Percentiles rank a stretch among this genome's conserved stretches.
Evolutionary conservation across 73 alveolate species (phyloP).

Genomic region (Paramecium sonneborni): DNA sequence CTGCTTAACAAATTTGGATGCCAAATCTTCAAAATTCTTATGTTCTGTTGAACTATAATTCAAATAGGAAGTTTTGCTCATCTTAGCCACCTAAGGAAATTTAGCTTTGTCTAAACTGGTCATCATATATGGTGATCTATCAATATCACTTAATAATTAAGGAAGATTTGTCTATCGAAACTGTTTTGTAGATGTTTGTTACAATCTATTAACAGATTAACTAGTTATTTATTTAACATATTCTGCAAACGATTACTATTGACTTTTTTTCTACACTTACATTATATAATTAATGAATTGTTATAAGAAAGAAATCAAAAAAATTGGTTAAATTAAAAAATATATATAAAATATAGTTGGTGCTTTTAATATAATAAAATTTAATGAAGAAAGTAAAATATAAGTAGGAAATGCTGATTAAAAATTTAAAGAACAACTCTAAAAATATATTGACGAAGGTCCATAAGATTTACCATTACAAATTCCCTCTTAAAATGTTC

Average conservation of each 20-base stretch:
- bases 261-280: neutral
- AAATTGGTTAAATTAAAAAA: neutral
- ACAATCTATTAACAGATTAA: neutral
- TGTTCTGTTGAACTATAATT: neutral
- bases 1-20: neutral
- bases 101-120: neutral
- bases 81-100: neutral
- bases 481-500: neutral
- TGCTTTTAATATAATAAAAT: neutral
- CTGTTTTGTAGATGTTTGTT: neutral
- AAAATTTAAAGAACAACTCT: neutral
- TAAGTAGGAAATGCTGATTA: neutral
- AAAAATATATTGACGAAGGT: neutral
- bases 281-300: neutral
- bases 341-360: neutral
- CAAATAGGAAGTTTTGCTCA: neutral
- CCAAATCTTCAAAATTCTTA: neutral
- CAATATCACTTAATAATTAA: neutral
- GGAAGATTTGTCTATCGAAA: neutral
- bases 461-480: neutral
- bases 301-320: constrained; percentile 5
- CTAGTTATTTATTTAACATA: neutral
- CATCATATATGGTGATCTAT: neutral
- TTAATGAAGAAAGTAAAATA: neutral
- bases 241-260: neutral